Percentiles rank a stretch among this genome's conserved stretches.
Evolutionary conservation across 2,329 filamentous ascomycete genomes (phyloP).

Genomic region (Pseudocercospora pini-densiflorae): DNA sequence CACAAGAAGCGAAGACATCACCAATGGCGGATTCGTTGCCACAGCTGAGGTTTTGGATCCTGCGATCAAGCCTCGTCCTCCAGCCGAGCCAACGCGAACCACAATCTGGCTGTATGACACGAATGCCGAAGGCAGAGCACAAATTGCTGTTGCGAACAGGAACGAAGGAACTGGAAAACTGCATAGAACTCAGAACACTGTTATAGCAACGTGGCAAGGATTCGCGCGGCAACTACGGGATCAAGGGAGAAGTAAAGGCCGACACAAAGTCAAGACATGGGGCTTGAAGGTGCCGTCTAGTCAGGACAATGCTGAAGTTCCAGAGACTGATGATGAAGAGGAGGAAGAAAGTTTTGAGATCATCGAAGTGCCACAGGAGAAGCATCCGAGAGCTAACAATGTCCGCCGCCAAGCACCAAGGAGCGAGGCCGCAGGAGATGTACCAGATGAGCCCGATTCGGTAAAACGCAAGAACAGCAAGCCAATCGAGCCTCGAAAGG

Average conservation of each 20-base stretch:
- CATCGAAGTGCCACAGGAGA: background rate
- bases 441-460: background rate
- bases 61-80: background rate
- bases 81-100: background rate
- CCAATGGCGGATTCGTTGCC: background rate
- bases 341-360: background rate
- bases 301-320: background rate
- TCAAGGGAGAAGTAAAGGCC: background rate
- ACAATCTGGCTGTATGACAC: background rate
- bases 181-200: background rate
- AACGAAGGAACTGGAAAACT: background rate
- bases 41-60: background rate
- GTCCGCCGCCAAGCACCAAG: background rate
- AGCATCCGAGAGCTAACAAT: background rate
- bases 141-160: background rate
- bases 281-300: background rate
- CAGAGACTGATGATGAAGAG: background rate
- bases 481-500: background rate
- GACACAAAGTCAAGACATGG: background rate
- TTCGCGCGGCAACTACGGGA: background rate
- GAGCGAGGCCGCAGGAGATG: background rate
- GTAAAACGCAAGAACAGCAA: background rate
- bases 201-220: background rate
- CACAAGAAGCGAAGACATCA: background rate
- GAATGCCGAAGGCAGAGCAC: background rate